Evolutionary conservation across 192 early-diverging fungal species (phyloP).

Genomic region (Coemansia sp.): DNA sequence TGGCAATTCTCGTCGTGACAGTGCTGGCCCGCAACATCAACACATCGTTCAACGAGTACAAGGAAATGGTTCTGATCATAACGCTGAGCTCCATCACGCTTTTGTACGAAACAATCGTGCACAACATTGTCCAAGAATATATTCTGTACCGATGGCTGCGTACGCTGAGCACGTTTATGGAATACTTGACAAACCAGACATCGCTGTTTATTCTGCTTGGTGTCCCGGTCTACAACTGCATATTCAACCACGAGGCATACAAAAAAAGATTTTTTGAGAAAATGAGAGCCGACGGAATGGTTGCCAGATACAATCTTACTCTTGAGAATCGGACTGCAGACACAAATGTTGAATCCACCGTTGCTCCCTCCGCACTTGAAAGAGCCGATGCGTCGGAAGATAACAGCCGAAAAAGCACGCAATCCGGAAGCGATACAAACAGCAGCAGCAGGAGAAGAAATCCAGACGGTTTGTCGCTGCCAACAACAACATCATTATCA

Average conservation of each 20-base stretch:
- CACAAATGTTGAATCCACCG: neutral
- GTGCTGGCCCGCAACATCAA: conserved; percentile 46
- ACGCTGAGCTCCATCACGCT: conserved; percentile 17
- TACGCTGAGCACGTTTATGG: conserved; percentile 18
- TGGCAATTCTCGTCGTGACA: conserved; percentile 2
- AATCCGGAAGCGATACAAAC: neutral
- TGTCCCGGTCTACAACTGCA: conserved; percentile 41
- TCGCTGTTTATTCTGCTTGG: conserved; percentile 33
- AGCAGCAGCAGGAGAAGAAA: neutral
- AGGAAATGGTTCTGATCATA: conserved; percentile 44
- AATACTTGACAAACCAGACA: conserved; percentile 25
- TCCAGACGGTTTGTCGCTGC: no score
- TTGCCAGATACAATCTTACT: conserved; percentile 21
- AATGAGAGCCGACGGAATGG: conserved; percentile 45
- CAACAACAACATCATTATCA: neutral
- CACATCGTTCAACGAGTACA: conserved; percentile 49
- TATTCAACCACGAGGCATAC: conserved; percentile 30
- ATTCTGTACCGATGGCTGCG: conserved; percentile 31
- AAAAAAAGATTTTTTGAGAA: conserved; percentile 33
- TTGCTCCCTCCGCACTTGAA: neutral
- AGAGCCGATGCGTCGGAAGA: neutral
- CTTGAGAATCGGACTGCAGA: neutral
- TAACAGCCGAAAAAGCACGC: neutral
- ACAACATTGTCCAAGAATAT: conserved; percentile 29
- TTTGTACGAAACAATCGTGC: conserved; percentile 29